Evolutionary conservation across 2,329 filamentous ascomycete species (phyloP), one percentile per base, ranked within the genome.

Genomic region (Colletotrichum graminicola): DNA sequence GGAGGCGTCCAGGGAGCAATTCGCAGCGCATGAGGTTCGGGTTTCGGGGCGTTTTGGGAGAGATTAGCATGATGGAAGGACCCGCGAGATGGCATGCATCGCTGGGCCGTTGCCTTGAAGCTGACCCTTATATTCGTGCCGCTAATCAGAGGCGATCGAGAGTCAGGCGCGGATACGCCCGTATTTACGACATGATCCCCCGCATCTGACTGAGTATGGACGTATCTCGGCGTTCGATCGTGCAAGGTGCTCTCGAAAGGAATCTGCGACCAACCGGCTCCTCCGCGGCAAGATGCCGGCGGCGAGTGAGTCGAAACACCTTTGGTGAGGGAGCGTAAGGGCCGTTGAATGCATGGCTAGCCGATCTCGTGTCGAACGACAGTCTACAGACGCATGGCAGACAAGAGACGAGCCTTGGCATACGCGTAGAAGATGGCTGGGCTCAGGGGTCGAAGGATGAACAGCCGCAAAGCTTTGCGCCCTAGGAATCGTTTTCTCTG

Each of bases 341-440:
- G 56, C 54, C 62, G 55, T 70, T 70, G 62, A 49, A 55, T 32
- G 55, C 56, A 63, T 70, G 67, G 67, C 62, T 49, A 41, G 45
- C 62, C 51, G 21, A 51, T 14, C 12, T 41, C n/a, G 12, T 45
- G 56, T 68, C 55, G 47, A 23, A 63, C 47, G 34, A 63, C 14
- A n/a, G n/a, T n/a, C n/a, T n/a, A n/a, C n/a, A 6, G 32, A 29
- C n/a, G 32, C 45, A 39, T 51, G 45, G 21, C 14, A 39, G 32
- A 26, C 16, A 62, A 45, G n/a, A 21, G 3, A 32, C 21, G 12
- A 61, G 12, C 7, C 29, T 52, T 14, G 32, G 18, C 4, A 21
- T 12, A 39, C 23, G 39, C 23, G 11, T n/a, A 18, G 32, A 11
- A 51, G 12, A 16, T 2, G 18, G 16, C 16, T 34, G 11, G 5